Base-by-base conservation (phyloP, 176 grass and related monocot genomes). In the Rhynchospora tenuis region DNA sequence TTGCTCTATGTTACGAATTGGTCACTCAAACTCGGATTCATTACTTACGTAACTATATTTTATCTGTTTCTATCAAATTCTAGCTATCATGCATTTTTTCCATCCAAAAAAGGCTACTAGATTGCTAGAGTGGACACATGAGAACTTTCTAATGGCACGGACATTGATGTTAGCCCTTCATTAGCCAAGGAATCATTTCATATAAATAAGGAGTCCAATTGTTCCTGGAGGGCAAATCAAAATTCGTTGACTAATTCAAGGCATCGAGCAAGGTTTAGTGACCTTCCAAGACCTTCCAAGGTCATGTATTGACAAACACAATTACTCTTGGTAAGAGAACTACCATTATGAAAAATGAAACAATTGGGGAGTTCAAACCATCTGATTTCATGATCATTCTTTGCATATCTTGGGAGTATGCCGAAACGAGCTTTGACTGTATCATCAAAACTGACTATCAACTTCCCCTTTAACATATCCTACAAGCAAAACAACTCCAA, bases 311-410 rank as follows among this genome's bases (percentile, higher is more conserved):
- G 31, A 69, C 28, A 16, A 69, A 69, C 15, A 2, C 29, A 69
- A 16, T 67, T 27, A 43, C 9, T 69, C 27, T 26, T 84, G 2
- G 2, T 6, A 38, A 72, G 19, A 61, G 57, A 0, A 80, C 57
- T 89, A 98, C 95, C 95, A 82, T 98, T 98, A 74, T 98, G 95
- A 50, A 98, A 98, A 85, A 98, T 93, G 89, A 88, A 98, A 73
- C 95, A 98, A 48, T 98, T 98, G 52, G 95, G 92, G 31, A 98
- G 95, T 72, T 98, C 92, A 94, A 98, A 98, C 95, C 95, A 98
- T 92, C 95, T 91, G 68, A 98, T 98, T 6, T 70, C 22, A 60
- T 73, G 85, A 22, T 98, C 95, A 88, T 94, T 88, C 87, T 88
- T 98, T 47, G 93, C 95, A 68, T 94, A 93, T 47, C 95, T 87